Base-by-base conservation (phyloP, 225 moss, liverwort and hornwort genomes). In the Pseudisothecium myosuroides region DNA sequence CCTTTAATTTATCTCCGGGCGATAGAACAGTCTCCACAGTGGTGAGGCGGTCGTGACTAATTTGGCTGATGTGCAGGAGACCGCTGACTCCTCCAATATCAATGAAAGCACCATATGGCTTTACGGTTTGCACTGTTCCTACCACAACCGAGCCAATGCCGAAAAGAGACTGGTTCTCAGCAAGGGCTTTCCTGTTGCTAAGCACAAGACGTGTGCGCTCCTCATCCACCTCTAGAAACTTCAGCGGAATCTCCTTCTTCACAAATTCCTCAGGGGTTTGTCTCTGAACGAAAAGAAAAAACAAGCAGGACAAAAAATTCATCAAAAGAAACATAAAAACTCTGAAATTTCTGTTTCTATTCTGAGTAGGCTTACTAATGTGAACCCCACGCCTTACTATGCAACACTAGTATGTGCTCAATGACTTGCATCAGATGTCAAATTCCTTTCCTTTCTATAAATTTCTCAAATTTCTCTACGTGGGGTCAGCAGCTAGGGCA, bases 71-170 rank as follows among this genome's bases (percentile, higher is more conserved):
- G 72, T 98, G 98, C 92, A 98, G 84, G 36, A 98, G 94, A 32
- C 98, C 98, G 66, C 98, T 98, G 27, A 97, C 95, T 88, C 98
- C 98, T 83, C 98, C 98, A 60, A 98, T 98, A 65, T 98, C 98
- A 49, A 98, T 93, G 76, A 95, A 95, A 78, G 95, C 95, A 87
- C 95, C 95, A 69, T 94, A 95, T 27, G 95, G 95, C 87, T 95
- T 95, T 37, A 95, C 93, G 24, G 91, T 89, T 89, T 94, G 95
- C 36, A 95, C 95, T 36, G 85, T 95, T 88, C 95, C 95, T 47
- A 91, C 94, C 14, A 95, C 95, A 37, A 95, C 93, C 55, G 94
- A 94, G 69, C 95, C 94, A 71, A 94, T 93, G 81, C 94, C 94
- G 50, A 93, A 92, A n/a, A 89, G 82, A 52, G 92, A 85, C 88